These are phyloP conservation scores for Ajuga reptans DNA, from an alignment of 305 asterid species.

Conservation along the genomic window DNA sequence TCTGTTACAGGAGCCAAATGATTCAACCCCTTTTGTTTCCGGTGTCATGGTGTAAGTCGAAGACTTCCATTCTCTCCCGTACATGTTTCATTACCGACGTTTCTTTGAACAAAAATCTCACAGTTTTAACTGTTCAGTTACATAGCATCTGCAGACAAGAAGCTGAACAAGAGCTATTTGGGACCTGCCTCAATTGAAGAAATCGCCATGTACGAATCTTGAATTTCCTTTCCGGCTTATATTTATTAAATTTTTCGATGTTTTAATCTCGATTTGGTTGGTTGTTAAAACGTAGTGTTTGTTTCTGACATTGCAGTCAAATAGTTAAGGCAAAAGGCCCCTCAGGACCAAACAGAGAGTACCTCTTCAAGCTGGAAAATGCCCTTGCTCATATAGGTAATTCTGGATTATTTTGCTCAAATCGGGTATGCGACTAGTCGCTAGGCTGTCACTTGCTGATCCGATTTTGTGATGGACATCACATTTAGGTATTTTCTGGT, in stretches of 20 bases:
- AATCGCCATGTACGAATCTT: slow-evolving; percentile 51
- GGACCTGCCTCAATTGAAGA: slow-evolving; percentile 83
- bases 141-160: slow-evolving; percentile 79
- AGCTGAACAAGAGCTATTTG: slow-evolving; percentile 61
- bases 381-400: slow-evolving; percentile 64
- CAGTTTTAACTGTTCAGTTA: slow-evolving; percentile 42
- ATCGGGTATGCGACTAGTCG: too few relatives aligned
- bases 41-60: slow-evolving; percentile 76
- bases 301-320: slow-evolving; percentile 44
- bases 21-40: slow-evolving; percentile 47
- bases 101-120: slow-evolving; percentile 7
- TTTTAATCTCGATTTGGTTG: neutral
- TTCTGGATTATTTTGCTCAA: neutral
- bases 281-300: too few relatives aligned
- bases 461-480: too few relatives aligned
- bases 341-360: slow-evolving; percentile 90
- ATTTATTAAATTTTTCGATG: neutral
- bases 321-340: slow-evolving; percentile 85
- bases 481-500: too few relatives aligned
- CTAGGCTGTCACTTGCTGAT: too few relatives aligned
- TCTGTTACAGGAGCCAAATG: slow-evolving; percentile 43
- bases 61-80: neutral
- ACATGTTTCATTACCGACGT: neutral
- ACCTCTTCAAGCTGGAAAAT: slow-evolving; percentile 84
- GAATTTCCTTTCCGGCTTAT: neutral